Conservation (phyloP, 2,329 filamentous ascomycete species). For the Acrocalymma vagum region DNA sequence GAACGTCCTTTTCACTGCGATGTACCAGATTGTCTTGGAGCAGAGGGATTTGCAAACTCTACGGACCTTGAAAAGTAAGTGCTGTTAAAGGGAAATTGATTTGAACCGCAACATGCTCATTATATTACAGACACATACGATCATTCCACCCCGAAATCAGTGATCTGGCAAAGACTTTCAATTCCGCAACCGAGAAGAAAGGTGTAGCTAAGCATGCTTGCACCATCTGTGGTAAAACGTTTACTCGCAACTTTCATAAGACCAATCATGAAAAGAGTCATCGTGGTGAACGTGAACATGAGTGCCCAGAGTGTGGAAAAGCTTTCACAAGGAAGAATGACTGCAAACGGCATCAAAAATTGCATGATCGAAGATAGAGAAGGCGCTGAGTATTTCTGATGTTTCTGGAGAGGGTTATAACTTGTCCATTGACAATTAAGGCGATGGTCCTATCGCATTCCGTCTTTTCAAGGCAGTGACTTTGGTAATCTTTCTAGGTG, state of each 20-base stretch:
- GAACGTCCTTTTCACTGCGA: constrained; percentile 52
- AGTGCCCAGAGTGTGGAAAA: constrained; percentile 36
- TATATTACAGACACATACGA: constrained; percentile 20
- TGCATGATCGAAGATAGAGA: constrained; percentile 27
- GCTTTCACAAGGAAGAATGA: constrained; percentile 36
- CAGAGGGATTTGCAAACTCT: constrained; percentile 50
- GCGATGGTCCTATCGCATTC: background rate
- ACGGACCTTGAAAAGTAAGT: constrained; percentile 46
- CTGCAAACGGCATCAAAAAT: constrained; percentile 29
- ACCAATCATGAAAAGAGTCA: constrained; percentile 49
- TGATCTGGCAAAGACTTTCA: constrained; percentile 31
- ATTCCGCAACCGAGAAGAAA: constrained; percentile 14
- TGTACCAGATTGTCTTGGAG: constrained; percentile 42
- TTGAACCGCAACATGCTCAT: background rate
- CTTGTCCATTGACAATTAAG: background rate
- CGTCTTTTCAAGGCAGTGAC: no score
- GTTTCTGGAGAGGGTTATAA: background rate
- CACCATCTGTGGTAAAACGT: constrained; percentile 45
- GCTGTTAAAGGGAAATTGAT: background rate
- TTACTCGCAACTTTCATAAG: constrained; percentile 49
- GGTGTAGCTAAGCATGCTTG: constrained; percentile 39
- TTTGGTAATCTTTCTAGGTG: no score
- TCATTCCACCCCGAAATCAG: constrained; percentile 34
- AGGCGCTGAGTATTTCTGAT: background rate
- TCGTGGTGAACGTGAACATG: constrained; percentile 30